Percentiles rank a stretch among this genome's conserved stretches.
Conservation (phyloP, 108 stramenopile genomes). For the Nitzschia sp. region DNA sequence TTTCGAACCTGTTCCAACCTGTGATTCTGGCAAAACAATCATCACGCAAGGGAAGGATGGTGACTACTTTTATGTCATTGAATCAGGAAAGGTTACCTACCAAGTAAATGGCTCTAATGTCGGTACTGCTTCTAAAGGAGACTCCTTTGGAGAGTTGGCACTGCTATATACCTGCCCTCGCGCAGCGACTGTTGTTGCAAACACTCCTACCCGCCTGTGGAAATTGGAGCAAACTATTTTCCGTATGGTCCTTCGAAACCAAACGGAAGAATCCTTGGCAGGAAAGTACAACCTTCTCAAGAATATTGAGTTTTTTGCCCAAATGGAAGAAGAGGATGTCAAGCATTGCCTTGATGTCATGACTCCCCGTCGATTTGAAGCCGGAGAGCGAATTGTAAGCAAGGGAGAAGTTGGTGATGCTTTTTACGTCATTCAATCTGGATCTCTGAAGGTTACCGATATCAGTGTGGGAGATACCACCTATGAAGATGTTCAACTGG, state of each 20-base stretch:
- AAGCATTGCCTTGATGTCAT: constrained; percentile 48
- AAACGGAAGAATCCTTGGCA: constrained; percentile 23
- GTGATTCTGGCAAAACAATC: constrained; percentile 36
- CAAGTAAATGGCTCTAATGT: constrained; percentile 55
- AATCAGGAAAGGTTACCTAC: constrained; percentile 54
- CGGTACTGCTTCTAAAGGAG: constrained; percentile 44
- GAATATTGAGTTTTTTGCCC: constrained; percentile 45
- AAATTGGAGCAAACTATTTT: constrained; percentile 61
- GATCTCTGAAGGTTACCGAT: constrained; percentile 47
- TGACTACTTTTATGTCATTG: constrained; percentile 69
- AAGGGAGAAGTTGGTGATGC: constrained; percentile 59
- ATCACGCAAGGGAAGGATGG: constrained; percentile 68
- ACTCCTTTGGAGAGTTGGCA: constrained; percentile 87
- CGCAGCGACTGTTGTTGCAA: constrained; percentile 78
- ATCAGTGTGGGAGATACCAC: constrained; percentile 42
- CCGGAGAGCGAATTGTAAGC: constrained; percentile 56
- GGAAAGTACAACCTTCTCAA: constrained; percentile 36
- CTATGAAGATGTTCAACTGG: constrained; percentile 50
- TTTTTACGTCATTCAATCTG: constrained; percentile 80
- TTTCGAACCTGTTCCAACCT: constrained; percentile 42
- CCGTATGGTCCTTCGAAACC: constrained; percentile 54
- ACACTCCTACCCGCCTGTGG: constrained; percentile 22
- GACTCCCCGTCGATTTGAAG: constrained; percentile 36
- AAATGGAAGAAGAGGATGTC: constrained; percentile 46
- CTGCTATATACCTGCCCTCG: constrained; percentile 87